Evolutionary conservation across 768 basidiomycete genomes (phyloP).

Genomic region (Sporobolomyces pararoseus): DNA sequence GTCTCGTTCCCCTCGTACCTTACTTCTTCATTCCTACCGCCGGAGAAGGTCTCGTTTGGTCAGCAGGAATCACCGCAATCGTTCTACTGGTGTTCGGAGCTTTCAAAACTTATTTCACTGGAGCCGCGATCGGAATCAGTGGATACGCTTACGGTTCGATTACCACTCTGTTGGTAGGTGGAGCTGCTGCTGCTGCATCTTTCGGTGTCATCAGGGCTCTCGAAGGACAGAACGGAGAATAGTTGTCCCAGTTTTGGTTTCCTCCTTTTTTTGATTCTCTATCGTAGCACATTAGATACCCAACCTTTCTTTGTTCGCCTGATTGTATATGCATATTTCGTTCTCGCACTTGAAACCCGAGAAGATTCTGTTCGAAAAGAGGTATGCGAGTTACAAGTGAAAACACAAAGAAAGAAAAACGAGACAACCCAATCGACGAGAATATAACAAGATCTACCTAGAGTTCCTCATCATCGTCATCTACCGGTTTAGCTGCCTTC

Average conservation of each 20-base stretch:
- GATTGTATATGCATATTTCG: not conserved
- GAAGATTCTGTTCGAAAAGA: not conserved
- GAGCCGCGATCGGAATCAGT: slow-evolving; percentile 51
- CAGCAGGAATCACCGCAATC: slow-evolving; percentile 72
- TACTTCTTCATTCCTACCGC: slow-evolving; percentile 73
- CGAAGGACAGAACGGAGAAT: slow-evolving; percentile 47
- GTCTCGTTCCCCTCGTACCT: slow-evolving; percentile 75
- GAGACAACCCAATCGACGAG: not conserved
- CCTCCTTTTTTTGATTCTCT: not conserved
- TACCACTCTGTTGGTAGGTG: slow-evolving; percentile 82
- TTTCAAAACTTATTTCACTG: slow-evolving; percentile 58
- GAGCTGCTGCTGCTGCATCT: slow-evolving; percentile 75
- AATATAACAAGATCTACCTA: not conserved
- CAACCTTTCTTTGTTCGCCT: not conserved
- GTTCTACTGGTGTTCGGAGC: slow-evolving; percentile 85
- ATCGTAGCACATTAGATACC: not conserved
- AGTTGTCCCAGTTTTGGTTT: not conserved
- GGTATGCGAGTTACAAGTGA: not conserved
- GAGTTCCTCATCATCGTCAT: slow-evolving; percentile 22
- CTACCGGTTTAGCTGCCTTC: not conserved
- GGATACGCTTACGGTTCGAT: slow-evolving; percentile 78
- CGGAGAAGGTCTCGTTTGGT: slow-evolving; percentile 53
- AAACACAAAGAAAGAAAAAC: not conserved
- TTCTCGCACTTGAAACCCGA: not conserved
- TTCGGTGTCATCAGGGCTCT: slow-evolving; percentile 60